phyloP scores from a whole-genome alignment of 805 yeast species.

The Zygotorulaspora sp. region DNA sequence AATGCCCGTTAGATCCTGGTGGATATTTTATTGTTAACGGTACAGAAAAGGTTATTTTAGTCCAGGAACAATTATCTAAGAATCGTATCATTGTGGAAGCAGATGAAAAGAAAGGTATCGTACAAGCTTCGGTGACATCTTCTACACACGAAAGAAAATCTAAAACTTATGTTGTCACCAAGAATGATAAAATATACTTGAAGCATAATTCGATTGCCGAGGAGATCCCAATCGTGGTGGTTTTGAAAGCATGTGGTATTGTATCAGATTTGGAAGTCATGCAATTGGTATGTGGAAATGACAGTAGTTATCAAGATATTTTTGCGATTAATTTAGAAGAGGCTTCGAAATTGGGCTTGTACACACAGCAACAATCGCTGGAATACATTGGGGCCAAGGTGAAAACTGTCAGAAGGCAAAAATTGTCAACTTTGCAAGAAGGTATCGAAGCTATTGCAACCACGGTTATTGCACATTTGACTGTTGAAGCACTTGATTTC shows the following conservation, averaged over 20 bases:
- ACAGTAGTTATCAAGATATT: slow-evolving; percentile 82
- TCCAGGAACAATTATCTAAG: slow-evolving; percentile 94
- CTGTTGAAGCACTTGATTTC: slow-evolving; percentile 79
- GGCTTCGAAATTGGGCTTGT: slow-evolving; percentile 76
- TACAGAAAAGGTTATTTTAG: slow-evolving; percentile 93
- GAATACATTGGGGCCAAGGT: slow-evolving; percentile 88
- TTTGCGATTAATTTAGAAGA: slow-evolving; percentile 94
- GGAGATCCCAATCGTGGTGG: slow-evolving; percentile 91
- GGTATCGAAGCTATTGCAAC: slow-evolving; percentile 97
- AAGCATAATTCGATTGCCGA: slow-evolving; percentile 95
- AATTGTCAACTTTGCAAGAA: slow-evolving; percentile 77
- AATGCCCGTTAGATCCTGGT: slow-evolving; percentile 98
- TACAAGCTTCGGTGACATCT: slow-evolving; percentile 96
- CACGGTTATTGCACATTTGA: slow-evolving; percentile 90
- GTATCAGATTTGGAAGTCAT: slow-evolving; percentile 88
- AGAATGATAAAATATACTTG: slow-evolving; percentile 80
- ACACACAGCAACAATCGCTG: slow-evolving; percentile 90
- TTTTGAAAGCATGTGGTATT: slow-evolving; percentile 91
- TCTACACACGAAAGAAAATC: slow-evolving; percentile 98
- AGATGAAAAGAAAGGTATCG: slow-evolving; percentile 88
- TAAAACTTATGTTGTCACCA: slow-evolving; percentile 91
- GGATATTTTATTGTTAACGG: slow-evolving; percentile 98
- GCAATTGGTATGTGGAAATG: slow-evolving; percentile 90
- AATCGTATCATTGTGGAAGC: slow-evolving; percentile 98
- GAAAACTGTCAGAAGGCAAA: slow-evolving; percentile 88